Evolutionary conservation across 805 yeast species (phyloP), one percentile per base, ranked within the genome.

Genomic region (Kuraishia molischiana): DNA sequence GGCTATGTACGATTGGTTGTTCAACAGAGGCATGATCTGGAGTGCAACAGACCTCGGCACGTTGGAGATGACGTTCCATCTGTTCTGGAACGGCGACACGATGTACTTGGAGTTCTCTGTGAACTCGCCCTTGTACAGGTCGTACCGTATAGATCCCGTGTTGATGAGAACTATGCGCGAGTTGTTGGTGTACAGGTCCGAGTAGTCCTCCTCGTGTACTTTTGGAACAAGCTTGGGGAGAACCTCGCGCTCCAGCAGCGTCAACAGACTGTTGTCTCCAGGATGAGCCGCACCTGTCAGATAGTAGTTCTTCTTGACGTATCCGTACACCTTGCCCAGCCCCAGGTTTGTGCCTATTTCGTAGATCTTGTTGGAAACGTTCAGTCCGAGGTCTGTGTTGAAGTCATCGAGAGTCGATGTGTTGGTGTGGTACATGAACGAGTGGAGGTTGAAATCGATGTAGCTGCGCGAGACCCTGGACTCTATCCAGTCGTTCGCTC

Each of bases 61-160:
- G 4, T 68, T 62, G 1, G 68, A 62, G 11, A 89, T 55, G 36
- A 69, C 74, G 24, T 67, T 72, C 97, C 97, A 90, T 30, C 69
- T 69, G 51, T 87, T 86, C 38, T 74, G 67, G 58, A 86, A 89
- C 0, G 97, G 97, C 0, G 94, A 78, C 1, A 90, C 84, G 32
- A 82, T 84, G 52, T 68, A 90, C 47, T 82, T 82, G 0, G 90
- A 68, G 54, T 87, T 95, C 32, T 62, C 61, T 0, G 95, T 87
- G 53, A 80, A 89, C 2, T 81, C 78, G 0, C 97, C 97, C 52
- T 78, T 73, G 60, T 81, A 82, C 34, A 89, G 59, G 56, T 89
- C 96, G 52, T 85, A 90, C 38, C 97, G 70, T 3, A 89, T 72
- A 4, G 95, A 80, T 1, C 97, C 97, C 0, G 95, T 82, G 54